Evolutionary conservation across 371 early-diverging fungal genomes (phyloP).

Genomic region (Mucor racemosus): DNA sequence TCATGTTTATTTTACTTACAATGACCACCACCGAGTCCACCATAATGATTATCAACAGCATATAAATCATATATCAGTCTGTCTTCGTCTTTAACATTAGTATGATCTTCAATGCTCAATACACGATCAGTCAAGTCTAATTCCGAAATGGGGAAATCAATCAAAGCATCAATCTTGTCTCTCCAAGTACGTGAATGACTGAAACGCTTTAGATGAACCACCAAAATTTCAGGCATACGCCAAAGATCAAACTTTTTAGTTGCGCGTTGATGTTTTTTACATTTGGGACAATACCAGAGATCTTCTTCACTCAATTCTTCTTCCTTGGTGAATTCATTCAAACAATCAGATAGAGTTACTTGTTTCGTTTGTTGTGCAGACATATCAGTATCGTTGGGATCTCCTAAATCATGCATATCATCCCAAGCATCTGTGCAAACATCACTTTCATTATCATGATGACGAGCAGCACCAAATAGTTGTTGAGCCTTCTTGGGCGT

Average conservation of each 20-base stretch:
- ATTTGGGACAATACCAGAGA: slow-evolving; percentile 84
- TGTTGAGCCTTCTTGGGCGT: slow-evolving; percentile 30
- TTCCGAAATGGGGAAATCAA: slow-evolving; percentile 79
- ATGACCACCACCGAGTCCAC: slow-evolving; percentile 93
- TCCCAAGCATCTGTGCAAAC: slow-evolving; percentile 36
- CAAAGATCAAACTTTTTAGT: slow-evolving; percentile 88
- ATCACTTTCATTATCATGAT: slow-evolving; percentile 6
- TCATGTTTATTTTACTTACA: slow-evolving; percentile 56
- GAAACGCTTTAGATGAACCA: slow-evolving; percentile 93
- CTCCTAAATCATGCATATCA: slow-evolving; percentile 30
- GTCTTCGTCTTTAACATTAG: slow-evolving; percentile 22
- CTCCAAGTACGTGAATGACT: slow-evolving; percentile 74
- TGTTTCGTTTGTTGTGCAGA: slow-evolving; percentile 31
- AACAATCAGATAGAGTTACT: slow-evolving; percentile 74
- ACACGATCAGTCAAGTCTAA: slow-evolving; percentile 70
- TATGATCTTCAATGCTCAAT: slow-evolving; percentile 24
- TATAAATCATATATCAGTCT: slow-evolving; percentile 78
- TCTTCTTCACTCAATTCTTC: slow-evolving; percentile 86
- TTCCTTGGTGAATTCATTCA: slow-evolving; percentile 79
- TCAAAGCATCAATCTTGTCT: slow-evolving; percentile 84
- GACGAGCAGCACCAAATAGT: slow-evolving; percentile 30
- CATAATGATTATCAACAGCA: slow-evolving; percentile 90
- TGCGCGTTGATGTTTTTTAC: slow-evolving; percentile 80
- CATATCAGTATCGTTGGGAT: slow-evolving; percentile 21
- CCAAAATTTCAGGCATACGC: slow-evolving; percentile 85